A percentile compares a stretch with the other conserved stretches of the same genome.
These are phyloP conservation scores for Sugiyamaella xylanicola DNA, from an alignment of 1,139 yeast species.

Conservation along the genomic window DNA sequence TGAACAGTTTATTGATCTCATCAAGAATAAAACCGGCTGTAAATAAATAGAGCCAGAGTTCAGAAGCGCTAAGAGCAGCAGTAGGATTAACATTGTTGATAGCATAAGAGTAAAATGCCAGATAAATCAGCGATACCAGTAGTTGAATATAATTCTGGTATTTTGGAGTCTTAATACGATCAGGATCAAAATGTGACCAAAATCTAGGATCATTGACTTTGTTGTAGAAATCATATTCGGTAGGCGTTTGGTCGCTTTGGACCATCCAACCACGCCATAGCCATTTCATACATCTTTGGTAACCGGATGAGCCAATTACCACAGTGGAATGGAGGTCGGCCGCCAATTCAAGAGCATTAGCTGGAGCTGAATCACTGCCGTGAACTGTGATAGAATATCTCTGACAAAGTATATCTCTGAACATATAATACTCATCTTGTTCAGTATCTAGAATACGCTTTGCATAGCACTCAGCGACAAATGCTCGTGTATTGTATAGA, in stretches of 20 bases:
- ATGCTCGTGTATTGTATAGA: constrained; percentile 60
- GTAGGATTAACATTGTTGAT: constrained; percentile 51
- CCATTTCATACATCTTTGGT: constrained; percentile 86
- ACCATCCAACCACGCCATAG: constrained; percentile 92
- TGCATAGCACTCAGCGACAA: constrained; percentile 74
- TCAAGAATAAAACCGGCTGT: constrained; percentile 68
- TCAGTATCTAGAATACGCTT: constrained; percentile 65
- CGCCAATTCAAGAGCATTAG: constrained; percentile 77
- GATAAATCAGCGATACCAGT: constrained; percentile 63
- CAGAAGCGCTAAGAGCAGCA: constrained; percentile 50
- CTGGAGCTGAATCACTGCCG: constrained; percentile 62
- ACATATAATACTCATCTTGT: constrained; percentile 61
- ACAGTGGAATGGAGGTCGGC: constrained; percentile 82
- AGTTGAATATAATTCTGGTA: constrained; percentile 79
- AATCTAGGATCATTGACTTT: constrained; percentile 60
- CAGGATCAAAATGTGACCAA: constrained; percentile 75
- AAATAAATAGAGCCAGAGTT: constrained; percentile 61
- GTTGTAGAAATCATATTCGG: constrained; percentile 60
- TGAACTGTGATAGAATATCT: constrained; percentile 67
- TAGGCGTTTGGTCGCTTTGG: constrained; percentile 71
- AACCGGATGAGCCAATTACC: constrained; percentile 77
- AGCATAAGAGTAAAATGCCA: constrained; percentile 63
- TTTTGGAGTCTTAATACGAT: constrained; percentile 77
- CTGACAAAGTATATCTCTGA: constrained; percentile 76
- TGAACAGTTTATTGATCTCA: constrained; percentile 70